A percentile compares a stretch with the other conserved stretches of the same genome.
Evolutionary conservation across 768 basidiomycete species (phyloP).

Genomic region (Neoboletus magnificus): DNA sequence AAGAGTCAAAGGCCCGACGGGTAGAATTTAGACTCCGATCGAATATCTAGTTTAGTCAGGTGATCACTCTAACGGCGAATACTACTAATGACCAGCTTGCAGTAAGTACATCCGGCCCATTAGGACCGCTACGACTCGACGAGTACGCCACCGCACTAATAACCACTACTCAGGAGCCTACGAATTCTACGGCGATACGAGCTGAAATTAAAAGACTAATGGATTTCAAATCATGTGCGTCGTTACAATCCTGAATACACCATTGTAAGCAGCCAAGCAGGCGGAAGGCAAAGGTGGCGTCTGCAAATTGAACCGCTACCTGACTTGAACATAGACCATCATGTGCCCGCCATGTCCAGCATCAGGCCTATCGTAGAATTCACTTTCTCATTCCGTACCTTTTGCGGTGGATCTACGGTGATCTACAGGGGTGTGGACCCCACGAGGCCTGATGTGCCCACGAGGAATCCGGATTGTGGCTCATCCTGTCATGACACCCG

Average conservation of each 20-base stretch:
- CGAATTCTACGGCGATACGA: no score
- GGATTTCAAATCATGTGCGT: not conserved
- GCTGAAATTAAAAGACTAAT: no score
- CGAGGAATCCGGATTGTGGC: not conserved
- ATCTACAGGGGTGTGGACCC: not conserved
- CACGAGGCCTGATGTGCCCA: not conserved
- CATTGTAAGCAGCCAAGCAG: not conserved
- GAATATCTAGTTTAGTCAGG: slow-evolving; percentile 11
- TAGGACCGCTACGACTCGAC: not conserved
- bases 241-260: not conserved
- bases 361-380: not conserved
- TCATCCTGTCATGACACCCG: not conserved
- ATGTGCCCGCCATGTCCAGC: not conserved
- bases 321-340: not conserved
- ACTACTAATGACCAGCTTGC: no score
- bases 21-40: slow-evolving; percentile 20
- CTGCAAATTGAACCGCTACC: not conserved
- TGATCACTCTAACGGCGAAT: slow-evolving; percentile 3
- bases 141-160: not conserved
- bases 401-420: not conserved
- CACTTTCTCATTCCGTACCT: not conserved
- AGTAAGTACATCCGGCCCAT: no score
- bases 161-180: not conserved
- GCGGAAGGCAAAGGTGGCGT: not conserved
- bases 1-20: slow-evolving; percentile 9